These are phyloP conservation scores for Aureoboletus auriporus DNA, from an alignment of 768 basidiomycete species.

Conservation along the genomic window DNA sequence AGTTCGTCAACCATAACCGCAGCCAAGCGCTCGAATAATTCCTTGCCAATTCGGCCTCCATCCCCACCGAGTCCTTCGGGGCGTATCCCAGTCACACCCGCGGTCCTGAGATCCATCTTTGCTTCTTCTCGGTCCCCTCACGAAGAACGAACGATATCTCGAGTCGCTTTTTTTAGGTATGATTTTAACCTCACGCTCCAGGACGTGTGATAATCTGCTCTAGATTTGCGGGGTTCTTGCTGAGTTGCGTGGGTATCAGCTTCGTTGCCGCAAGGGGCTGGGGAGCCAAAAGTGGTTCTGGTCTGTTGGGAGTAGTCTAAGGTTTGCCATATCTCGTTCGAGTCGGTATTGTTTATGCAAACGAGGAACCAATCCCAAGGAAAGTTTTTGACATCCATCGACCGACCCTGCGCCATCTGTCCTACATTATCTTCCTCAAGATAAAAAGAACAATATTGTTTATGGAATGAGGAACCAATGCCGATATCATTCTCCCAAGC, in stretches of 20 bases:
- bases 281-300: constrained; percentile 62
- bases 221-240: constrained; percentile 78
- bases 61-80: constrained; percentile 48
- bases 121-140: constrained; percentile 77
- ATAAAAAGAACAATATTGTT: background rate
- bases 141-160: constrained; percentile 81
- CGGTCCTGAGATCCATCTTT: constrained; percentile 78
- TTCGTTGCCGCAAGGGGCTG: constrained; percentile 68
- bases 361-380: background rate
- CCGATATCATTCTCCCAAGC: background rate
- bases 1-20: constrained; percentile 48
- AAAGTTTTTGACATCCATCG: too few species aligned
- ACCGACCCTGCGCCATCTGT: too few species aligned
- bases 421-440: too few species aligned
- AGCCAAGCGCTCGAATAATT: constrained; percentile 29
- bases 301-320: constrained; percentile 63
- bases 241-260: constrained; percentile 80
- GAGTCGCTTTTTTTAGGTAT: constrained; percentile 84
- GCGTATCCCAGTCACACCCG: constrained; percentile 80
- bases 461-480: constrained; percentile 1
- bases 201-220: background rate
- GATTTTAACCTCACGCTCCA: background rate
- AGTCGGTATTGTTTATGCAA: background rate
- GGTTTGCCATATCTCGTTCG: background rate
- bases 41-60: constrained; percentile 33